Percentiles rank a stretch among this genome's conserved stretches.
These are phyloP conservation scores for Xylaria longipes DNA, from an alignment of 495 filamentous ascomycete genomes.

Conservation along the genomic window DNA sequence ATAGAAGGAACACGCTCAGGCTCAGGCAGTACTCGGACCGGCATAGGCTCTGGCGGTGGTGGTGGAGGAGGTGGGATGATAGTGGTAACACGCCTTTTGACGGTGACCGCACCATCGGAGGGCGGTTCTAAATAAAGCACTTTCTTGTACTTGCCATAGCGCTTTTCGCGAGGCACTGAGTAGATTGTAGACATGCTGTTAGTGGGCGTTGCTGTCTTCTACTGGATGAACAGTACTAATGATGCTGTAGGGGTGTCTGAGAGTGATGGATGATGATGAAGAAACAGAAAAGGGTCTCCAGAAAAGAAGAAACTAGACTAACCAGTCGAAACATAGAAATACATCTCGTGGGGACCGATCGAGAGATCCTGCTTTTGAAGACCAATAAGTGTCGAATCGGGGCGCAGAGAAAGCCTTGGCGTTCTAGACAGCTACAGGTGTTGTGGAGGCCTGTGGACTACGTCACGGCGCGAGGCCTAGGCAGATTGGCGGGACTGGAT, in stretches of 20 bases:
- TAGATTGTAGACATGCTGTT: conserved; percentile 41
- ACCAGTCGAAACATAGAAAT: conserved; percentile 41
- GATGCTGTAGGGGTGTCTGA: neutral
- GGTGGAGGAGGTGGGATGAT: conserved; percentile 48
- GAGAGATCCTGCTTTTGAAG: conserved; percentile 21
- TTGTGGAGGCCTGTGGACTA: conserved; percentile 17
- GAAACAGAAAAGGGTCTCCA: neutral
- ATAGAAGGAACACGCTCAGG: conserved; percentile 32
- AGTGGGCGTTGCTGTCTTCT: conserved; percentile 15
- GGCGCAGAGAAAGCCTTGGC: conserved; percentile 2
- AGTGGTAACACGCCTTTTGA: conserved; percentile 51
- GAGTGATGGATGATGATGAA: conserved; percentile 3
- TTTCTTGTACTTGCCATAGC: conserved; percentile 48
- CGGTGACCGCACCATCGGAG: conserved; percentile 42
- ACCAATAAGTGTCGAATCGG: conserved; percentile 14
- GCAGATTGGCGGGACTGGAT: conserved; percentile 10
- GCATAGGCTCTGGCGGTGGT: conserved; percentile 23
- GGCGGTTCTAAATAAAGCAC: conserved; percentile 55
- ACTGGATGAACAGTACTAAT: neutral
- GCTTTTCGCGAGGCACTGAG: conserved; percentile 38
- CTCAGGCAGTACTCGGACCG: conserved; percentile 13
- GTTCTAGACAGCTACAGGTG: conserved; percentile 11
- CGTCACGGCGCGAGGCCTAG: conserved; percentile 21
- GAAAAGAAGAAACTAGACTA: conserved; percentile 27
- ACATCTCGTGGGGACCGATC: conserved; percentile 28